Evolutionary conservation across 805 yeast species (phyloP).

Genomic region (Myxozyma vanderwaltii): DNA sequence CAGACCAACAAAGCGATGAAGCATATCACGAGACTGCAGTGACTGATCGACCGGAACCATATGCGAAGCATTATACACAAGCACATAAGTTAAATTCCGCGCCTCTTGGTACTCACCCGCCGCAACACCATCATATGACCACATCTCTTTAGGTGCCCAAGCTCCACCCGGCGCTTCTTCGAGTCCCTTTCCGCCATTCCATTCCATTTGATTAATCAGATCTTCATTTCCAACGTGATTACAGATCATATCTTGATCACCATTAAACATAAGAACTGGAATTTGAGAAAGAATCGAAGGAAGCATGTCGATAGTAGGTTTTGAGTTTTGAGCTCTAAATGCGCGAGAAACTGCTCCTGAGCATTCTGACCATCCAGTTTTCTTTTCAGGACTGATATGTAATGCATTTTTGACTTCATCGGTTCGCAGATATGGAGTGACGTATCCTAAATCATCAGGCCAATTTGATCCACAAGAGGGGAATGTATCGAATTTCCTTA

Average conservation of each 20-base stretch:
- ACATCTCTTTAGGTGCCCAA: constrained; percentile 42
- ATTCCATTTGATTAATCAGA: constrained; percentile 60
- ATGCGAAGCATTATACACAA: constrained; percentile 77
- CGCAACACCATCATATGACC: constrained; percentile 50
- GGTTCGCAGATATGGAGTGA: constrained; percentile 54
- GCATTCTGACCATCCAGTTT: constrained; percentile 77
- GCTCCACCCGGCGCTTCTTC: constrained; percentile 37
- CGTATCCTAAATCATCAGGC: constrained; percentile 66
- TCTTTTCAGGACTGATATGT: constrained; percentile 48
- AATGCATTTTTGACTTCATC: constrained; percentile 53
- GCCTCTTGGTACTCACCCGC: constrained; percentile 56
- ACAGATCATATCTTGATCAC: constrained; percentile 87
- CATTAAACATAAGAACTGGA: constrained; percentile 76
- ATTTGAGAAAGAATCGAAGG: constrained; percentile 61
- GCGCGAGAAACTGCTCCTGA: constrained; percentile 55
- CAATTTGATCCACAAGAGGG: constrained; percentile 92
- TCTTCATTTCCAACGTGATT: constrained; percentile 75
- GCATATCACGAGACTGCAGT: constrained; percentile 64
- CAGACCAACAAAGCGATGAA: constrained; percentile 50
- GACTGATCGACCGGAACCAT: constrained; percentile 92
- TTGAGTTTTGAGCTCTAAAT: constrained; percentile 55
- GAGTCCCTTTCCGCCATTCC: constrained; percentile 57
- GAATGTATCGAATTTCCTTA: constrained; percentile 64
- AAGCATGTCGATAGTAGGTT: constrained; percentile 66
- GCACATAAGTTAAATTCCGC: constrained; percentile 74